phyloP scores from a whole-genome alignment of 1,139 yeast genomes.

The Geotrichum histeridarum region DNA sequence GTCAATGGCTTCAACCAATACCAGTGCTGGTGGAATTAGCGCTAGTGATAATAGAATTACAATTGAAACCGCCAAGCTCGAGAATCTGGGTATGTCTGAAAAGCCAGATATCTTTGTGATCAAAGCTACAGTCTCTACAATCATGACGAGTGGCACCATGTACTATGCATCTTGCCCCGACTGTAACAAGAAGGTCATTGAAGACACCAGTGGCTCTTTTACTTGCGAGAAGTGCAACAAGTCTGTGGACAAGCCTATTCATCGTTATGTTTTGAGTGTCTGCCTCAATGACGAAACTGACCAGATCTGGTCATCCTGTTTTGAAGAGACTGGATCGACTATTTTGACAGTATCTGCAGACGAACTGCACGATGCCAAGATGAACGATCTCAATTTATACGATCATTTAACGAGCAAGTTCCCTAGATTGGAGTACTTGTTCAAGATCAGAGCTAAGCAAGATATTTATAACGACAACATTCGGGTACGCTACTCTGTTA shows the following conservation, averaged over 20 bases:
- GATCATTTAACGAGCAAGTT: slow-evolving; percentile 48
- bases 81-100: slow-evolving; percentile 60
- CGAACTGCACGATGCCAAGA: slow-evolving; percentile 52
- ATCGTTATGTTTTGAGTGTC: slow-evolving; percentile 71
- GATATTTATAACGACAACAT: slow-evolving; percentile 77
- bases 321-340: slow-evolving; percentile 74
- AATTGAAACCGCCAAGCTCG: slow-evolving; percentile 61
- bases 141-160: slow-evolving; percentile 63
- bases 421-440: slow-evolving; percentile 63
- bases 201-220: slow-evolving; percentile 64
- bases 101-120: slow-evolving; percentile 72
- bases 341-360: slow-evolving; percentile 68
- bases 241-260: slow-evolving; percentile 60
- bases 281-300: slow-evolving; percentile 76
- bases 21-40: slow-evolving; percentile 32
- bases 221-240: slow-evolving; percentile 89
- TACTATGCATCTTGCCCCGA: slow-evolving; percentile 89
- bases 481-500: slow-evolving; percentile 69
- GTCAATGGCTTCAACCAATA: slow-evolving; percentile 41
- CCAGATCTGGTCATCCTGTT: slow-evolving; percentile 80
- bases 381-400: slow-evolving; percentile 45
- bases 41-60: slow-evolving; percentile 46
- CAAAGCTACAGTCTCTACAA: slow-evolving; percentile 67
- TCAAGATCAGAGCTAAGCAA: slow-evolving; percentile 75
- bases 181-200: slow-evolving; percentile 80